Percentiles rank a stretch among this genome's conserved stretches.
Evolutionary conservation across 2,329 filamentous ascomycete species (phyloP).

Genomic region (Apiospora kogelbergensis): DNA sequence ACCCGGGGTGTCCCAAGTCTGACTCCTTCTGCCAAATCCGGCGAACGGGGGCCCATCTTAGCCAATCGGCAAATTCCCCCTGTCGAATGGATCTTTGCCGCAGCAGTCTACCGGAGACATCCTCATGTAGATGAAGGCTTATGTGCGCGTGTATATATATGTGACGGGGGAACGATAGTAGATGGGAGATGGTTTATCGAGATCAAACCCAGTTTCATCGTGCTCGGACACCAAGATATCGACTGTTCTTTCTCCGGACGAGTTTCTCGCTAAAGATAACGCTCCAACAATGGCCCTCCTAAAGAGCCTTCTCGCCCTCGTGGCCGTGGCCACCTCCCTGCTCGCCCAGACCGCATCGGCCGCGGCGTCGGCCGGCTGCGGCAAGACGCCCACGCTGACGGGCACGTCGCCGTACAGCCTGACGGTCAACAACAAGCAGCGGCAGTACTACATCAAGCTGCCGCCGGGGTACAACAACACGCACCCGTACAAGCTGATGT

Average conservation of each 20-base stretch:
- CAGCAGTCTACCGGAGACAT: neutral
- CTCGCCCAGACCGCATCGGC: neutral
- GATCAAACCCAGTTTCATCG: neutral
- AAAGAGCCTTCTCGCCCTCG: neutral
- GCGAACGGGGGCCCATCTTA: neutral
- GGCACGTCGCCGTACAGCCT: neutral
- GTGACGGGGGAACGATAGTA: neutral
- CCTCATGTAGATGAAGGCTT: neutral
- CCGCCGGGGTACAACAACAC: conserved; percentile 3
- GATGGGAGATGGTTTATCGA: neutral
- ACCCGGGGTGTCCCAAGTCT: neutral
- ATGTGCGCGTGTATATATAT: neutral
- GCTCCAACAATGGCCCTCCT: neutral
- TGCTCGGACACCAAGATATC: neutral
- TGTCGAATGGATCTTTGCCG: neutral
- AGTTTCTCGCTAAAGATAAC: neutral
- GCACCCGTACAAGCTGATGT: conserved; percentile 2
- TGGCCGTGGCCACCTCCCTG: neutral
- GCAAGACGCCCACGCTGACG: neutral
- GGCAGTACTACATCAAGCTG: conserved; percentile 4
- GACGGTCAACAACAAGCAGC: neutral
- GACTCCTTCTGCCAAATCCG: neutral
- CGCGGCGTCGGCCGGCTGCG: neutral
- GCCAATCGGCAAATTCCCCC: neutral
- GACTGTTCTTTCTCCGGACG: neutral